Base-by-base conservation (phyloP, 192 early-diverging fungal genomes). In the Linnemannia hyalina region DNA sequence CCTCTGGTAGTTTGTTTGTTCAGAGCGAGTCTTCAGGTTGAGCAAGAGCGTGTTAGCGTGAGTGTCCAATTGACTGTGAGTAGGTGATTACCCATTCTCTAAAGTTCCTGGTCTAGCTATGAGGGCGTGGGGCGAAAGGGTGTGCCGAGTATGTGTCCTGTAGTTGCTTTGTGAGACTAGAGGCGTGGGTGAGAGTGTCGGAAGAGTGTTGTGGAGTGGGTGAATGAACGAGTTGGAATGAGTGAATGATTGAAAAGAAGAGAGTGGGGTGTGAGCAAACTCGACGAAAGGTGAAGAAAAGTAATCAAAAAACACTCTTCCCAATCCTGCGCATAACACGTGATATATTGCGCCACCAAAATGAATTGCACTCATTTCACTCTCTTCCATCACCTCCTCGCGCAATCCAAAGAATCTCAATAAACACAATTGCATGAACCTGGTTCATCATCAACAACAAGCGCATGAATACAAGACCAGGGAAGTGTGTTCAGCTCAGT, bases 11-110 rank as follows among this genome's bases (percentile, higher is more conserved):
- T 46, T 46, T 46, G 9, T 46, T 15, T 46, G 11, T 46, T 46
- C 44, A 46, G 44, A 46, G 44, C 10, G 9, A 46, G 13, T 46
- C 11, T 46, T 46, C 38, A 40, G 49, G 49, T 5, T 20, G 4
- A 20, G 49, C 49, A 52, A 18, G 15, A 29, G 44, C 26, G 42
- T 46, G 38, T 10, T 42, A 26, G 1, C 16, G 4, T 46, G 44
- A 46, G 15, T 7, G 44, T 35, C 0, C 5, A n/a, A 15, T n/a
- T 49, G 47, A 52, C 10, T 46, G 40, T 6, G 22, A 73, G 9
- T 44, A 46, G 5, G 71, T 46, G 71, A 46, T 29, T 65, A 65
- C 60, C 60, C 60, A 65, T 65, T 65, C 60, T 65, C 29, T 65
- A 13, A 26, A n/a, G 55, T 26, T 23, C n/a, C 55, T n/a, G n/a